Base-by-base conservation (phyloP, 1,284 basidiomycete genomes). In the Rhodotorula sp. region DNA sequence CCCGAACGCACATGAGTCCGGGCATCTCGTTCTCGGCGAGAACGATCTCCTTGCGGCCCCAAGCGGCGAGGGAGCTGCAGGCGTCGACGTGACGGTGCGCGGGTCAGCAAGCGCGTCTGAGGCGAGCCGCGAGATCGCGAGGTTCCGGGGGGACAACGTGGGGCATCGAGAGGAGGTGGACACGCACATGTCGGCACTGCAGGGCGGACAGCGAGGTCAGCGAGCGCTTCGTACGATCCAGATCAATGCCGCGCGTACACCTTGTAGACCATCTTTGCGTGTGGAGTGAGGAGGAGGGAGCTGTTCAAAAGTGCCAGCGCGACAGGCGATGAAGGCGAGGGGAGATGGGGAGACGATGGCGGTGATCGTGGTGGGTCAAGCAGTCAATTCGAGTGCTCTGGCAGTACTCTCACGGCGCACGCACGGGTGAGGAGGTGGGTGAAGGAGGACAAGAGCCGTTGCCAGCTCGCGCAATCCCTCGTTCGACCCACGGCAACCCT, bases 1-100 rank as follows among this genome's bases (percentile, higher is more conserved):
- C 66, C 50, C 40, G 82, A 44, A 95, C 83, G 83, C 90, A 91
- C 86, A 96, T 93, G 81, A 96, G 89, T 80, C 90, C 93, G 65
- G 91, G 91, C 75, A 78, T 76, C 73, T 78, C 76, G 68, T 76
- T 71, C 74, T 78, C 76, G 56, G 76, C 76, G 68, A 77, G 65
- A 28, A 71, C 62, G 57, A 78, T 76, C 65, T 77, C 77, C 73
- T 78, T 78, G 68, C 77, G 76, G 54, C 77, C 77, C 76, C 76
- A 77, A 16, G 77, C 76, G 66, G 76, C 76, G 65, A 78, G 76
- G 18, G 71, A 73, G 51, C 67, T 71, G 69, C 5, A 44, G 3
- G 1, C 1, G 4, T n/a, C 18, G n/a, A 18, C 22, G 28, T 24
- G 15, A 18, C 16, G 11, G 28, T 24, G 4, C 31, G 4, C 31